These are phyloP conservation scores for Magnaporthiopsis rhizophila DNA, from an alignment of 2,329 filamentous ascomycete genomes.

Conservation along the genomic window DNA sequence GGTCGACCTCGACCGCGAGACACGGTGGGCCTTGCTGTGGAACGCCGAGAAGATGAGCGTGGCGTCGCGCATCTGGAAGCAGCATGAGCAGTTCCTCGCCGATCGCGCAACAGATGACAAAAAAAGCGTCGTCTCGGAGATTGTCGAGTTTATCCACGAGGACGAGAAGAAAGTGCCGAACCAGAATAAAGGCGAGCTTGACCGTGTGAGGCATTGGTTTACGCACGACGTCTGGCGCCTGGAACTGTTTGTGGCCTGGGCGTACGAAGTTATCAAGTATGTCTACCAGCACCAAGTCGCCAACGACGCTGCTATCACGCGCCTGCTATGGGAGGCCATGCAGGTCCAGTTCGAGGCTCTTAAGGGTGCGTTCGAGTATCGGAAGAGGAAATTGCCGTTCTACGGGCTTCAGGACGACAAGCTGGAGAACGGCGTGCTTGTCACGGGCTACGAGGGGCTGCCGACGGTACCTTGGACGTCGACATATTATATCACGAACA, in stretches of 20 bases:
- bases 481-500: conserved; percentile 52
- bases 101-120: conserved; percentile 48
- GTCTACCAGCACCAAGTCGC: conserved; percentile 55
- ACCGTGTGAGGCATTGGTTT: conserved; percentile 81
- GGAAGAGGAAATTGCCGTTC: conserved; percentile 55
- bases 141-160: conserved; percentile 69
- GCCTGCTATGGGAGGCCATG: conserved; percentile 59
- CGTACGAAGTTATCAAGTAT: conserved; percentile 67
- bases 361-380: conserved; percentile 60
- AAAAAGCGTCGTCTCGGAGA: conserved; percentile 63
- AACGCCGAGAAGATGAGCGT: conserved; percentile 86
- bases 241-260: conserved; percentile 71
- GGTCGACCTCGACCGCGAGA: conserved; percentile 55
- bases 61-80: conserved; percentile 70
- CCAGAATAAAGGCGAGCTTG: conserved; percentile 59
- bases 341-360: conserved; percentile 62
- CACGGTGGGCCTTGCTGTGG: conserved; percentile 76
- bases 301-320: conserved; percentile 45
- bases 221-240: conserved; percentile 65
- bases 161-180: conserved; percentile 64
- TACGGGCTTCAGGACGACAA: conserved; percentile 68
- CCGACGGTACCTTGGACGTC: conserved; percentile 78
- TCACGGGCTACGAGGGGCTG: conserved; percentile 57
- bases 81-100: conserved; percentile 63
- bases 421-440: conserved; percentile 56